Evolutionary conservation across 2,329 filamentous ascomycete genomes (phyloP).

Genomic region (Diaporthe batatas): DNA sequence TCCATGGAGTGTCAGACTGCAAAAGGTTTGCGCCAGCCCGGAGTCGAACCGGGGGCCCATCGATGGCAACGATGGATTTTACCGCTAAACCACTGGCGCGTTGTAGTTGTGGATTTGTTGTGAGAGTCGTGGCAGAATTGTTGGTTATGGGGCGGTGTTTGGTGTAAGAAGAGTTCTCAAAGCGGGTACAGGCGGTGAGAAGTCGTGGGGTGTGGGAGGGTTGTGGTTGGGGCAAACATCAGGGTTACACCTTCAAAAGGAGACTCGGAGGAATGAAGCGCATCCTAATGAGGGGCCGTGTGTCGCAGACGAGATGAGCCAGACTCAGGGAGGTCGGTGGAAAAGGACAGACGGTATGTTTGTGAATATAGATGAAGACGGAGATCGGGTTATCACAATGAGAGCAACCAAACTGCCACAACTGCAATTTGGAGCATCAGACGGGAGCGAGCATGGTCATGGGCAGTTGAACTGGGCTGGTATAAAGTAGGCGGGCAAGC

Average conservation of each 20-base stretch:
- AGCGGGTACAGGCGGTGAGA: conserved; percentile 16
- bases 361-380: neutral
- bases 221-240: neutral
- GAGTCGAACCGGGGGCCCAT: conserved; percentile 38
- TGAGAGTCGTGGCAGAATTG: neutral
- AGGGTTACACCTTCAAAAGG: conserved; percentile 23
- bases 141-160: neutral
- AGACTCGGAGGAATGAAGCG: neutral
- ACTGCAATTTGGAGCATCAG: neutral
- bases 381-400: conserved; percentile 10
- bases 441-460: neutral
- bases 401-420: neutral
- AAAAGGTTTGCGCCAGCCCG: conserved; percentile 35
- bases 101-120: neutral
- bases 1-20: neutral
- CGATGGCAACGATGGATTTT: conserved; percentile 36
- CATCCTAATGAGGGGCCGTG: neutral
- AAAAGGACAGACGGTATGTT: neutral
- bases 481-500: neutral
- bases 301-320: conserved; percentile 21
- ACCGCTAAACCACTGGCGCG: conserved; percentile 35
- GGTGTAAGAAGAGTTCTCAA: neutral
- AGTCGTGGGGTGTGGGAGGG: neutral
- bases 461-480: neutral
- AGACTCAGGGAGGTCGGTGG: neutral